Evolutionary conservation across 805 yeast genomes (phyloP).

Genomic region (Grigorovia humatica): DNA sequence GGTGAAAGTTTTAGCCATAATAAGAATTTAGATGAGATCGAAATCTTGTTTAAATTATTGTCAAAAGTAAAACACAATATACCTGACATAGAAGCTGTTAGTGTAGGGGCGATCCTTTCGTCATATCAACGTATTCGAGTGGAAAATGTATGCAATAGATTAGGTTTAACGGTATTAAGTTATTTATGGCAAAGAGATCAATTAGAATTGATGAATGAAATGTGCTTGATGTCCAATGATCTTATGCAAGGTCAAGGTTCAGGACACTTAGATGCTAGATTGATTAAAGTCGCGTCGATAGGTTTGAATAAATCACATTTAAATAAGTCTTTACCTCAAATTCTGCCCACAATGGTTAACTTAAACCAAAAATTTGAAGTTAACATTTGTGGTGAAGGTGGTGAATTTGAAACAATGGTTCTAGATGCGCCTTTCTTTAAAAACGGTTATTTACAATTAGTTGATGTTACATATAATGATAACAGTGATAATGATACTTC

Average conservation of each 20-base stretch:
- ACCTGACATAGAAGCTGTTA: constrained; percentile 75
- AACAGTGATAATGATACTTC: constrained; percentile 22
- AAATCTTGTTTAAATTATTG: constrained; percentile 58
- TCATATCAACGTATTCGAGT: constrained; percentile 93
- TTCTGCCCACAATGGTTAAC: constrained; percentile 45
- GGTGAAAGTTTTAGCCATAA: neutral
- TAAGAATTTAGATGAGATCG: constrained; percentile 66
- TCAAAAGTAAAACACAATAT: constrained; percentile 37
- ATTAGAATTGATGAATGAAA: constrained; percentile 66
- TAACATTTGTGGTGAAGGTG: constrained; percentile 98
- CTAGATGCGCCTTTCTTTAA: constrained; percentile 81
- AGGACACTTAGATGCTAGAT: constrained; percentile 54
- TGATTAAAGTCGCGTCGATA: constrained; percentile 88
- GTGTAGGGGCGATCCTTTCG: constrained; percentile 92
- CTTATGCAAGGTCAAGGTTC: constrained; percentile 2
- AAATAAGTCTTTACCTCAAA: constrained; percentile 54
- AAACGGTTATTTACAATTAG: constrained; percentile 38
- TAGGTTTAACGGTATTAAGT: constrained; percentile 59
- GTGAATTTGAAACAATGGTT: constrained; percentile 91
- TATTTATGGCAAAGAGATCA: constrained; percentile 91
- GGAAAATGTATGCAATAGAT: constrained; percentile 74
- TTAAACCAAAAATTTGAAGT: constrained; percentile 64
- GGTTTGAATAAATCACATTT: constrained; percentile 63
- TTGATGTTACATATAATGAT: constrained; percentile 26
- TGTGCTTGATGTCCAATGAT: constrained; percentile 37